Evolutionary conservation across 164 flowering plant genomes (phyloP), one percentile per base, ranked within the genome.

Genomic region (Piper longum): DNA sequence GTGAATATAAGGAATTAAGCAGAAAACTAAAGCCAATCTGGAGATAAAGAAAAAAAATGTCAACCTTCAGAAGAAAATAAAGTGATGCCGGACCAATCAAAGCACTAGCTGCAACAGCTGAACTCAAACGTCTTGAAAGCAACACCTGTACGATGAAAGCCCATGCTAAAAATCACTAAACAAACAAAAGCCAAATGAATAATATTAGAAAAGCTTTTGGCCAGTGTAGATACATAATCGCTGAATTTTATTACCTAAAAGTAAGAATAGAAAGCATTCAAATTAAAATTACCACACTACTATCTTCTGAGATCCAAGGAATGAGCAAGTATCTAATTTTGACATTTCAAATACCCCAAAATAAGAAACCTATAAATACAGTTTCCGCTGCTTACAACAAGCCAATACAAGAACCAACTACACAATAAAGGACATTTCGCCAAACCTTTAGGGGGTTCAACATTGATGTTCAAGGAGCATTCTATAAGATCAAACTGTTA

Each of bases 1-100:
- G 14, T 1, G 52, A 48, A 12, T 9, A 1, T 5, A 44, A 44
- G 11, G 48, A 44, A 9, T 3, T 44, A 44, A 44, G 1, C 48
- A 44, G 2, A 44, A 5, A 44, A 44, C 48, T 44, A 44, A 44
- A 44, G 48, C 11, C 48, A 5, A 5, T 44, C 48, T 44, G 48
- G 48, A 44, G 11, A 9, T 5, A 44, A 44, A 44, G 0, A 48
- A 44, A 16, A 43, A 57, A 40, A 5, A 14, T 18, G 14, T 44
- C 7, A 57, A 89, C 98, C 98, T 92, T 83, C 56, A 88, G 80
- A 19, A 84, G 45, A 69, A 88, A 88, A 80, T 93, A 93, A 43
- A 86, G 65, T 11, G 99, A 90, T 56, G 95, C 60, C 19, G 97
- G 99, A 72, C 88, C 62, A 43, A 80, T 51, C 57, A 93, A 78